These are phyloP conservation scores for Hirschfeldia incana DNA, from an alignment of 345 rosid species.

Conservation along the genomic window DNA sequence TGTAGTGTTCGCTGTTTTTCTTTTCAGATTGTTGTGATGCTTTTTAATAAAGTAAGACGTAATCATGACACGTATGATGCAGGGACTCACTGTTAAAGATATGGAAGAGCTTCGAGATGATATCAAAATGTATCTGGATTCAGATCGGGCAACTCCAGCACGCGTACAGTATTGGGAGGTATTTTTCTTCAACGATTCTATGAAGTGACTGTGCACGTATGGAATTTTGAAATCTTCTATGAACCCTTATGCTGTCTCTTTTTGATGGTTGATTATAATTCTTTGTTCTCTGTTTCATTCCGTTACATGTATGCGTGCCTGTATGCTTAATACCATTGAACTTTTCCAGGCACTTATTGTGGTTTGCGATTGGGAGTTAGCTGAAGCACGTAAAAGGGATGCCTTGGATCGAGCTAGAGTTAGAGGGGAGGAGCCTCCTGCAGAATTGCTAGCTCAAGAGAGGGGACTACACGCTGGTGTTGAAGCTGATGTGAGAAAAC, in stretches of 20 bases:
- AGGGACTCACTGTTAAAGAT: slow-evolving; percentile 88
- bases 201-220: slow-evolving; percentile 2
- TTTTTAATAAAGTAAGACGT: not conserved
- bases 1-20: slow-evolving; percentile 1
- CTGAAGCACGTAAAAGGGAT: slow-evolving; percentile 86
- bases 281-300: not conserved
- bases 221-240: not conserved
- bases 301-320: not conserved
- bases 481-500: slow-evolving; percentile 73
- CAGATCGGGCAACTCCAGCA: slow-evolving; percentile 74
- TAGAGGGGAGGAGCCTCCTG: slow-evolving; percentile 93
- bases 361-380: slow-evolving; percentile 90
- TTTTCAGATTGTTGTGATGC: not conserved
- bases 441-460: slow-evolving; percentile 87
- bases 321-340: slow-evolving; percentile 2
- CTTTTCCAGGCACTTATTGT: slow-evolving; percentile 75
- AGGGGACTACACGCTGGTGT: slow-evolving; percentile 88
- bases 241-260: slow-evolving; percentile 2
- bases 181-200: slow-evolving; percentile 19
- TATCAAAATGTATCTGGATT: slow-evolving; percentile 89
- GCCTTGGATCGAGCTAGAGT: slow-evolving; percentile 89
- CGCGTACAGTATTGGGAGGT: slow-evolving; percentile 86
- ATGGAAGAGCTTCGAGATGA: slow-evolving; percentile 95
- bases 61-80: slow-evolving; percentile 46
- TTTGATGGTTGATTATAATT: not conserved